Base-by-base conservation (phyloP, 129 eudicot genomes). In the Artemisia annua region DNA sequence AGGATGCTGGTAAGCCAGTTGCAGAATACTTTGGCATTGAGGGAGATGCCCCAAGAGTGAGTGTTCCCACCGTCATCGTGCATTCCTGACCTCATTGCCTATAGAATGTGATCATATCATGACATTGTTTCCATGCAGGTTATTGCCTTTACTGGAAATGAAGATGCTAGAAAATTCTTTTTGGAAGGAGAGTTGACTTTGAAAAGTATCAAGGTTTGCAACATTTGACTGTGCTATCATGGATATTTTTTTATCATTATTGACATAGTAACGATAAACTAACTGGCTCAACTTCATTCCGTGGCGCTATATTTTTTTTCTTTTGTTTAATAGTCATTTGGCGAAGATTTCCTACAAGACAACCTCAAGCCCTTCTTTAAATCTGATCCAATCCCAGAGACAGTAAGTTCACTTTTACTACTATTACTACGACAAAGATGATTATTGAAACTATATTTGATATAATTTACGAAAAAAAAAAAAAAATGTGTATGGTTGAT, bases 351-450 rank as follows among this genome's bases (percentile, higher is more conserved):
- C 67, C 18, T 95, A 12, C 88, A 84, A 75, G 99, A 85, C 83
- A 91, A 88, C 78, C 94, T 95, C 30, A 86, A 95, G 72, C 96
- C 97, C 54, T 95, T 90, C 76, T 88, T 81, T 44, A 91, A 88
- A 75, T 95, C 99, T 0, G 96, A 88, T 75, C 97, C 97, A 19
- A 71, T 95, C 73, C 97, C 99, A 9, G 89, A 86, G 81, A 83
- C 73, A 0, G 99, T 88, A 74, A 83, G 95, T 78, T 73, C 46
- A 39, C 46, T 39, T 39, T 39, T 39, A 39, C 46, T 7, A 2
- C 46, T 39, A 39, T 1, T 39, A 39, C 10, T 39, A 39, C 9
- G 54, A 56, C 1, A 18, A 56, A 5, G 28, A 56, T 17, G 19
- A 56, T 18, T 56, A 56, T 9, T 57, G 63, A 19, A 43, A 44